phyloP scores from a whole-genome alignment of 2,329 filamentous ascomycete genomes.

The Ceratocystis variospora region DNA sequence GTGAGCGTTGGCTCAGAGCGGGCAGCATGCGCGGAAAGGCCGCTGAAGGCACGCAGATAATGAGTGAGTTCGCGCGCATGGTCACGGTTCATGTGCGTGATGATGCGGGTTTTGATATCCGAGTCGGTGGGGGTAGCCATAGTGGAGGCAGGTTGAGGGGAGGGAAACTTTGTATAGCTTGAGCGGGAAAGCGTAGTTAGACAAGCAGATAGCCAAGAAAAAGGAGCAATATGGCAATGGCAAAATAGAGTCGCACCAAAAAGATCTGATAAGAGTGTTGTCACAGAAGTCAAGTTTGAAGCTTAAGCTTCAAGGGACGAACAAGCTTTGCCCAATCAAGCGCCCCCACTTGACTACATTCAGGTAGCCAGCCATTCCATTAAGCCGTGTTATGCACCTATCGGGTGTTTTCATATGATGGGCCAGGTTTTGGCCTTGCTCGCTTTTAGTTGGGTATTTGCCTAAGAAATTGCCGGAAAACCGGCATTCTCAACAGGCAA shows the following conservation, averaged over 20 bases:
- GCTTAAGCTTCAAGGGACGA: not conserved
- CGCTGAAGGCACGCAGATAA: constrained; percentile 33
- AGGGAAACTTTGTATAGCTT: not conserved
- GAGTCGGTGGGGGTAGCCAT: constrained; percentile 22
- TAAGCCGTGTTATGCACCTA: not conserved
- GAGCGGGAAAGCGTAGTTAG: no score
- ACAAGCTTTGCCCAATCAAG: not conserved
- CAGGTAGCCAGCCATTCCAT: not conserved
- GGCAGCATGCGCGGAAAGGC: not conserved
- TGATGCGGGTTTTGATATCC: constrained; percentile 30
- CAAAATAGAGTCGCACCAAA: not conserved
- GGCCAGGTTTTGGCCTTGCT: not conserved
- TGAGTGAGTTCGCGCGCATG: constrained; percentile 60
- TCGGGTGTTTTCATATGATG: not conserved
- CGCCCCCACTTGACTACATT: not conserved
- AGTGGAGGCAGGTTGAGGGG: not conserved
- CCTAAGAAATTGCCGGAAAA: not conserved
- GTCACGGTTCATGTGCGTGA: constrained; percentile 77
- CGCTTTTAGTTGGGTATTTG: no score
- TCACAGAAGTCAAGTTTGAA: not conserved
- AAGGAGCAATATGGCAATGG: not conserved
- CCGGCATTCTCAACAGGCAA: constrained; percentile 1
- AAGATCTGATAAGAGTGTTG: constrained; percentile 2
- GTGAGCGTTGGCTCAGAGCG: not conserved
- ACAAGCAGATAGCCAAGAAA: not conserved